Evolutionary conservation across 768 basidiomycete species (phyloP), one percentile per base, ranked within the genome.

Genomic region (Leccinum aurantiacum): DNA sequence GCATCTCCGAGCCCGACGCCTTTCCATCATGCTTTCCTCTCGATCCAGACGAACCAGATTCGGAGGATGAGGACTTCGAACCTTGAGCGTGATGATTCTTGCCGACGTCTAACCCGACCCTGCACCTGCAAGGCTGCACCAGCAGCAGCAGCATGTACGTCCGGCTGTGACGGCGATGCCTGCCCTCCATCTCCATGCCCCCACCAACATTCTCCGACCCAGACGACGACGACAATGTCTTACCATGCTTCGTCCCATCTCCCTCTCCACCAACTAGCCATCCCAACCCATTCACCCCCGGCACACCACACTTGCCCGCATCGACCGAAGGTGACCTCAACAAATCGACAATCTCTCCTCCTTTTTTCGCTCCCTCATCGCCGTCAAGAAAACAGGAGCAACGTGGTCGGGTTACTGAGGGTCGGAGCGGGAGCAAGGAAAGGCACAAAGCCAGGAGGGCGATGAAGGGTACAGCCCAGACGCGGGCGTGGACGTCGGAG

Each of bases 201-300:
- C 27, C 67, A 38, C 48, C 29, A 53, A 50, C 67, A 14, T 56
- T 49, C 25, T 67, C 65, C 35, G 54, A 48, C 33, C 14, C 66
- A 44, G 49, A n/a, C 11, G 58, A 31, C 29, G 29, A 37, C 37
- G 19, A 14, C 17, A 9, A 17, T 7, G 17, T 41, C 17, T 56
- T 62, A 2, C 46, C 53, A 10, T 35, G 29, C 53, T 11, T 11
- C 50, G 33, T 46, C 5, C 47, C 41, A 11, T 65, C 68, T 25
- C 2, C 13, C 25, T 68, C 66, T 19, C 57, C 54, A 51, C 65
- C n/a, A 52, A 59, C 63, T 56, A 56, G 17, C 69, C 69, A 68
- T 4, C 60, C 61, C 51, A 65, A 41, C 35, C 24, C 5, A n/a
- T 67, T 62, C 49, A 33, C n/a, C 4, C 24, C 64, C 11, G 27